Evolutionary conservation across 495 filamentous ascomycete species (phyloP).

Genomic region (Darksidea phi): DNA sequence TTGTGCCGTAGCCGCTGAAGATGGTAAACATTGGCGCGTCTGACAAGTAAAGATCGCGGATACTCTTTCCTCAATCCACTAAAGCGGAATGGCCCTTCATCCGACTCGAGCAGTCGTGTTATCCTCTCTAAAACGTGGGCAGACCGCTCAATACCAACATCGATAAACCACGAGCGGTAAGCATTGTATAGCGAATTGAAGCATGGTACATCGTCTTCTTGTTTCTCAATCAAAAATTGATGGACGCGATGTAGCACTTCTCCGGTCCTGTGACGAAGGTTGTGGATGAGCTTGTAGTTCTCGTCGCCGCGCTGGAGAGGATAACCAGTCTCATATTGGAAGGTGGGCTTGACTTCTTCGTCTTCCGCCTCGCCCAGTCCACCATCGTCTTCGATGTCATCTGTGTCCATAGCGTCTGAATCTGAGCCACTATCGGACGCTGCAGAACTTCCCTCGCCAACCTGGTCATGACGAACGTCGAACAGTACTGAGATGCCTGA

Average conservation of each 20-base stretch:
- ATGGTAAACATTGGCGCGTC: conserved; percentile 91
- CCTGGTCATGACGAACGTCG: conserved; percentile 61
- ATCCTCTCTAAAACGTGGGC: conserved; percentile 91
- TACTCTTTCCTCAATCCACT: conserved; percentile 90
- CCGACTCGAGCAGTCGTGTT: conserved; percentile 73
- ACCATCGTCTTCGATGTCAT: conserved; percentile 52
- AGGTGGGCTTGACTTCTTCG: conserved; percentile 74
- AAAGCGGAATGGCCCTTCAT: conserved; percentile 89
- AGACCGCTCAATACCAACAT: conserved; percentile 93
- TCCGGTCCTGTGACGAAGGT: conserved; percentile 76
- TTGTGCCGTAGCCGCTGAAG: conserved; percentile 91
- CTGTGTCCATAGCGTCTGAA: conserved; percentile 49
- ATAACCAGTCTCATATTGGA: conserved; percentile 84
- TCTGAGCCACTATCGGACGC: conserved; percentile 40
- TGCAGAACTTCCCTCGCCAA: not conserved
- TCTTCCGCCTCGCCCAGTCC: conserved; percentile 73
- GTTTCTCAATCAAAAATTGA: conserved; percentile 73
- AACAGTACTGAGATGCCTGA: conserved; percentile 88
- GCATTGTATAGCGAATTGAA: conserved; percentile 90
- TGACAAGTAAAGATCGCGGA: conserved; percentile 80
- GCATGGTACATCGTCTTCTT: conserved; percentile 93
- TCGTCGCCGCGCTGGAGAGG: conserved; percentile 61
- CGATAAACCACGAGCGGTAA: conserved; percentile 94
- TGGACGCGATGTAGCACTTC: conserved; percentile 79
- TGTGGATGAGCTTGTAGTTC: conserved; percentile 72